A percentile compares a stretch with the other conserved stretches of the same genome.
phyloP scores from a whole-genome alignment of 2,329 filamentous ascomycete genomes.

The Nothophoma quercina region DNA sequence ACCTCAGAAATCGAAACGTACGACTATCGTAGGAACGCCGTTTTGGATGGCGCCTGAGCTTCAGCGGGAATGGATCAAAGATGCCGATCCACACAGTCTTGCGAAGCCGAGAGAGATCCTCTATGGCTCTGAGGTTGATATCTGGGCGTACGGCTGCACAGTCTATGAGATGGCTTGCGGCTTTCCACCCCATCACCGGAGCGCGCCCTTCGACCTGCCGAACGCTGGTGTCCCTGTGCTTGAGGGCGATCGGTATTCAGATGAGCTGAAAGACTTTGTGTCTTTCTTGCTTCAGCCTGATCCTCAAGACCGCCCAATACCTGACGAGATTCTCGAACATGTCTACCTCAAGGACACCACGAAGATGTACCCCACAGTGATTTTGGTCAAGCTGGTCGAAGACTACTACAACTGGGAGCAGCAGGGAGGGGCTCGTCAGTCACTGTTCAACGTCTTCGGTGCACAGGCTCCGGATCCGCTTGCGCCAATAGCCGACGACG shows the following conservation, averaged over 20 bases:
- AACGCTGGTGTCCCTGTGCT: slow-evolving; percentile 67
- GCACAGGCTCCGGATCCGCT: slow-evolving; percentile 64
- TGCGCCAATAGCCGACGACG: slow-evolving; percentile 50
- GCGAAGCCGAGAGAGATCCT: slow-evolving; percentile 59
- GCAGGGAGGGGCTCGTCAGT: slow-evolving; percentile 73
- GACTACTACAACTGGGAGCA: slow-evolving; percentile 80
- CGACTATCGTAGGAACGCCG: slow-evolving; percentile 81
- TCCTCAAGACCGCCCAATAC: slow-evolving; percentile 71
- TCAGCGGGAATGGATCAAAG: slow-evolving; percentile 57
- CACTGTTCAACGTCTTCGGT: slow-evolving; percentile 67
- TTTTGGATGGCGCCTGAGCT: slow-evolving; percentile 90
- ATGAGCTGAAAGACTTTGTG: slow-evolving; percentile 72
- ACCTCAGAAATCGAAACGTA: slow-evolving; percentile 76
- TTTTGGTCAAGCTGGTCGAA: slow-evolving; percentile 71
- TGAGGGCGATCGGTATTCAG: slow-evolving; percentile 74
- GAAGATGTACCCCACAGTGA: slow-evolving; percentile 68
- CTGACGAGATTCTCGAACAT: slow-evolving; percentile 74
- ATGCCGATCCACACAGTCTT: slow-evolving; percentile 64
- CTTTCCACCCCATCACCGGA: slow-evolving; percentile 70
- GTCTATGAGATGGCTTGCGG: slow-evolving; percentile 83
- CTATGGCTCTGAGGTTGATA: slow-evolving; percentile 67
- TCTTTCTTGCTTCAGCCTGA: slow-evolving; percentile 76
- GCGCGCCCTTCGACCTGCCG: slow-evolving; percentile 47
- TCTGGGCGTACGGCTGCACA: slow-evolving; percentile 86
- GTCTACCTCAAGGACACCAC: slow-evolving; percentile 71